Percentiles rank a stretch among this genome's conserved stretches.
Conservation (phyloP, 768 basidiomycete genomes). For the Mycena venus region DNA sequence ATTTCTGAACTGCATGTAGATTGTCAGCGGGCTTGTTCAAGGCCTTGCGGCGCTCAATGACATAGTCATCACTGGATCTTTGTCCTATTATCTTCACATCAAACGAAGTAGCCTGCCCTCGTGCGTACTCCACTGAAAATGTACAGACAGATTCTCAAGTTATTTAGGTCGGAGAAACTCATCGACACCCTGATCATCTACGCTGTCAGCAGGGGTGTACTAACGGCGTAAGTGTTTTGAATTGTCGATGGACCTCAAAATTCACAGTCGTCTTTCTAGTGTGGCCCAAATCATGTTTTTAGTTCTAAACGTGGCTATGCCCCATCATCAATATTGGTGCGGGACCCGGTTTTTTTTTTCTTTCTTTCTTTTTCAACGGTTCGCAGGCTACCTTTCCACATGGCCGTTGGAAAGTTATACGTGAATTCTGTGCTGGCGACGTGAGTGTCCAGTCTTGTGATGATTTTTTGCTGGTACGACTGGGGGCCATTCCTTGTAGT, state of each 20-base stretch:
- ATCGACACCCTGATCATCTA: slow-evolving; percentile 26
- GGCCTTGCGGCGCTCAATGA: slow-evolving; percentile 30
- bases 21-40: slow-evolving; percentile 25
- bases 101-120: slow-evolving; percentile 6
- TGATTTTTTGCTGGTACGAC: background rate
- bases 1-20: background rate
- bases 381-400: slow-evolving; percentile 22
- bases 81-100: slow-evolving; percentile 24
- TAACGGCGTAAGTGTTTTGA: slow-evolving; percentile 19
- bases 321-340: no score
- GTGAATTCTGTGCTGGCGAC: slow-evolving; percentile 21
- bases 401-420: slow-evolving; percentile 25
- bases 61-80: slow-evolving; percentile 18
- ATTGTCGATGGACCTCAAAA: background rate
- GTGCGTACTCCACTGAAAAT: background rate
- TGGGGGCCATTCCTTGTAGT: background rate
- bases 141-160: background rate
- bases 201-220: slow-evolving; percentile 22
- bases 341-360: no score
- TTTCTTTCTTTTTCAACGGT: no score
- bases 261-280: background rate
- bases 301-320: slow-evolving; percentile 1
- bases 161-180: slow-evolving; percentile 16
- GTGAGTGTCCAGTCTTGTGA: slow-evolving; percentile 5
- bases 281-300: slow-evolving; percentile 29